Base-by-base conservation (phyloP, 2,329 filamentous ascomycete genomes). In the Fusarium floridanum region DNA sequence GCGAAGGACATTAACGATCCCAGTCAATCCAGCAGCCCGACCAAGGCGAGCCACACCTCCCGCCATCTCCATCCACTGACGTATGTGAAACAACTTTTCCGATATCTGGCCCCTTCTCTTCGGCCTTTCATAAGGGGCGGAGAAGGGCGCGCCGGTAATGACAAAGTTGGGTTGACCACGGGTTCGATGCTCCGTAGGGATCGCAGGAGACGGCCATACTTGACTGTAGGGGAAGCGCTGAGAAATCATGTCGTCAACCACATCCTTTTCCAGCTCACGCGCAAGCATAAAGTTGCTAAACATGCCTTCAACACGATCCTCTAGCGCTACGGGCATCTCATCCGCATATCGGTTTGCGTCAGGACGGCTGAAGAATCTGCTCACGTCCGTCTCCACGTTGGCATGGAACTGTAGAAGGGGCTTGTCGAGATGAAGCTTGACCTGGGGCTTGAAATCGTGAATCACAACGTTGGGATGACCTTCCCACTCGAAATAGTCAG, bases 121-220 rank as follows among this genome's bases (percentile, higher is more conserved):
- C 5, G 93, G 90, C 45, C 81, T 71, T 43, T 82, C 73, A 43
- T 79, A 61, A n/a, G 79, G 75, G 36, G 81, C 71, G 43, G 67
- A 65, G 29, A 68, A 82, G 66, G 59, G 75, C 41, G 53, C 78
- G 39, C 60, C 77, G 65, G 48, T 75, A 69, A 62, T 76, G 56
- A 60, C 68, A 6, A 80, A 77, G 27, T 71, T 63, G 0, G 66
- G 55, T 76, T 74, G 53, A 36, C 84, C 84, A 2, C 81, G 76
- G 6, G 89, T 86, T 27, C 91, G 91, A 24, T 90, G 84, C 1
- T 81, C 77, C 3, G 92, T 89, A 0, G 94, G 95, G 14, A 98
- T 89, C 1, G 86, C 88, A 1, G 88, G 85, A 1, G 95, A 93
- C 9, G 95, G 95, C 95, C 95, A 98, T 11, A 95, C 82, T n/a